phyloP scores from a whole-genome alignment of 2,329 filamentous ascomycete genomes.

The Pseudogymnoascus sp. region DNA sequence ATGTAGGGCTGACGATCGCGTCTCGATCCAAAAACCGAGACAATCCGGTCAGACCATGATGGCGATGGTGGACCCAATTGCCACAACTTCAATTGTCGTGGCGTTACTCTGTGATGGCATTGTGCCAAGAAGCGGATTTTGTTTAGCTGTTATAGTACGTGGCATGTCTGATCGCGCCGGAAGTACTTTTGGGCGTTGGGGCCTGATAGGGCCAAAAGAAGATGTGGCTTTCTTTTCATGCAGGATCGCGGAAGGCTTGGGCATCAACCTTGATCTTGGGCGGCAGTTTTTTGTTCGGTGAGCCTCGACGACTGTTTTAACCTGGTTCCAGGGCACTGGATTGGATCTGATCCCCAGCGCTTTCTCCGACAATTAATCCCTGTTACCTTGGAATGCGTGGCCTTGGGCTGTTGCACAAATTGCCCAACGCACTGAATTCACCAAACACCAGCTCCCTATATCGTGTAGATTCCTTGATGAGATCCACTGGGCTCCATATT shows the following conservation, averaged over 20 bases:
- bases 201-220: not conserved
- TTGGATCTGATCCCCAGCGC: not conserved
- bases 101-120: not conserved
- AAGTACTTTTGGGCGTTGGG: conserved; percentile 5
- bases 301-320: not conserved
- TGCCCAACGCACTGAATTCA: not conserved
- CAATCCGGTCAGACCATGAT: conserved; percentile 3
- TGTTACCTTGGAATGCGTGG: not conserved
- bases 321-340: not conserved
- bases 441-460: conserved; percentile 1
- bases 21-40: not conserved
- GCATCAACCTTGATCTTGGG: conserved; percentile 9
- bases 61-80: not conserved
- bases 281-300: conserved; percentile 1
- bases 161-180: not conserved
- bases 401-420: not conserved
- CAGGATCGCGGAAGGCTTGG: conserved; percentile 10
- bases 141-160: conserved; percentile 6
- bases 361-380: not conserved
- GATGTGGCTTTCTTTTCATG: conserved; percentile 2
- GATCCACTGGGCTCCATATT: conserved; percentile 8
- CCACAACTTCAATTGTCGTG: not conserved
- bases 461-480: not conserved
- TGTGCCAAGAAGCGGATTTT: not conserved
- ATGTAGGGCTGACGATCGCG: conserved; percentile 3